phyloP scores from a whole-genome alignment of 768 basidiomycete genomes.

The Zangia roseola region DNA sequence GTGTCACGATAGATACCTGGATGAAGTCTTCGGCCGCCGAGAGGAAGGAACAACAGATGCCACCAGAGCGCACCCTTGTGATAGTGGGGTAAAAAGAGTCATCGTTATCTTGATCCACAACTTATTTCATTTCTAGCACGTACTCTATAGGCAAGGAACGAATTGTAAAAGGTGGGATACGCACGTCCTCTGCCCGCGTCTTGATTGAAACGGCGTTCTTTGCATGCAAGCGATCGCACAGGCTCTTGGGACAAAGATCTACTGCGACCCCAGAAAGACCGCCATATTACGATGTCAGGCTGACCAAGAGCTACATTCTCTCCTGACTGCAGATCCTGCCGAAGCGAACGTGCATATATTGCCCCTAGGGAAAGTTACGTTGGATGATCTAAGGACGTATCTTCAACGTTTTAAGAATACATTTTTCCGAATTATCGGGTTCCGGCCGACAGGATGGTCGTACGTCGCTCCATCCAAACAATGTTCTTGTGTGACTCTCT shows the following conservation, averaged over 20 bases:
- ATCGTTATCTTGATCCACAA: not conserved
- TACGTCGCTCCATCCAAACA: conserved; percentile 39
- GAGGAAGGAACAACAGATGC: conserved; percentile 36
- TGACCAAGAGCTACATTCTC: conserved; percentile 75
- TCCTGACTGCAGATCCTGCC: conserved; percentile 75
- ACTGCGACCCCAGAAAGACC: conserved; percentile 83
- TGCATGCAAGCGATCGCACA: conserved; percentile 72
- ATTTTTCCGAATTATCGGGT: conserved; percentile 74
- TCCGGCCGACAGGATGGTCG: conserved; percentile 97
- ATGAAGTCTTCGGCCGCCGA: conserved; percentile 32
- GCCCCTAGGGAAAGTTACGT: conserved; percentile 70
- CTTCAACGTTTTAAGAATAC: conserved; percentile 68
- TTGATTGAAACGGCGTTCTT: not conserved
- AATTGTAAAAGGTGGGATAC: conserved; percentile 79
- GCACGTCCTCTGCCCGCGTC: not conserved
- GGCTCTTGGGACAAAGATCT: conserved; percentile 78
- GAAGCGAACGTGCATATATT: conserved; percentile 84
- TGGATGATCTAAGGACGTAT: conserved; percentile 77
- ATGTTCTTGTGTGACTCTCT: conserved; percentile 1
- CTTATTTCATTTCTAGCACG: conserved; percentile 51
- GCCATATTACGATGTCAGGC: conserved; percentile 81
- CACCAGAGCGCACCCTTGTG: conserved; percentile 47
- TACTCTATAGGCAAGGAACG: conserved; percentile 98
- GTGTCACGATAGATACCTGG: conserved; percentile 53
- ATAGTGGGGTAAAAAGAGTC: conserved; percentile 62